Conservation (phyloP, 2,329 filamentous ascomycete genomes). For the Sarocladium kiliense region DNA sequence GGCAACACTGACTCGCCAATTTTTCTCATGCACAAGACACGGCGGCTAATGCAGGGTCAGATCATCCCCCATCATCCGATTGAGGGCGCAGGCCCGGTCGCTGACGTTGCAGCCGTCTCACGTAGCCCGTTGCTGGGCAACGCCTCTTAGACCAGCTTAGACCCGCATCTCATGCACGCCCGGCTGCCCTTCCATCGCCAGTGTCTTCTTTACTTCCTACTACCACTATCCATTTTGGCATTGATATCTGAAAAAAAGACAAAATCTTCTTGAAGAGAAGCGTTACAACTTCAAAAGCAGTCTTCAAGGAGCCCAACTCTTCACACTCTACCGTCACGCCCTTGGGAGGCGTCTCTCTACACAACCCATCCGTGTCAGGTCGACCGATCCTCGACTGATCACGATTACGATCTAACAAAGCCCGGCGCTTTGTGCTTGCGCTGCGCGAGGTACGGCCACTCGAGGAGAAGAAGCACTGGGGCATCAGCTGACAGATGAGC, state of each 20-base stretch:
- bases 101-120: slow-evolving; percentile 7
- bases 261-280: background rate
- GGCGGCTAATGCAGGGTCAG: slow-evolving; percentile 9
- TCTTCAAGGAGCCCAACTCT: background rate
- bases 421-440: slow-evolving; percentile 78
- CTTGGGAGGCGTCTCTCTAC: background rate
- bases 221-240: background rate
- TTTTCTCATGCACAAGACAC: slow-evolving; percentile 3
- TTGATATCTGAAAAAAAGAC: background rate
- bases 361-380: background rate
- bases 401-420: slow-evolving; percentile 39
- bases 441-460: slow-evolving; percentile 67
- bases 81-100: background rate
- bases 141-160: slow-evolving; percentile 1
- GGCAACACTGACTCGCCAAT: background rate
- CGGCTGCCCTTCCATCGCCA: slow-evolving; percentile 2
- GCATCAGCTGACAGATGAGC: background rate
- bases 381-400: slow-evolving; percentile 38
- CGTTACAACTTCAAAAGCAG: background rate
- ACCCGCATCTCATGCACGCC: slow-evolving; percentile 6
- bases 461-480: background rate
- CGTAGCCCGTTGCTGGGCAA: slow-evolving; percentile 4
- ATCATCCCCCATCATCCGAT: slow-evolving; percentile 8
- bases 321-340: background rate
- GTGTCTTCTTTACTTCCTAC: background rate